These are phyloP conservation scores for Byssochlamys sp. DNA, from an alignment of 2,329 filamentous ascomycete species.

Conservation along the genomic window DNA sequence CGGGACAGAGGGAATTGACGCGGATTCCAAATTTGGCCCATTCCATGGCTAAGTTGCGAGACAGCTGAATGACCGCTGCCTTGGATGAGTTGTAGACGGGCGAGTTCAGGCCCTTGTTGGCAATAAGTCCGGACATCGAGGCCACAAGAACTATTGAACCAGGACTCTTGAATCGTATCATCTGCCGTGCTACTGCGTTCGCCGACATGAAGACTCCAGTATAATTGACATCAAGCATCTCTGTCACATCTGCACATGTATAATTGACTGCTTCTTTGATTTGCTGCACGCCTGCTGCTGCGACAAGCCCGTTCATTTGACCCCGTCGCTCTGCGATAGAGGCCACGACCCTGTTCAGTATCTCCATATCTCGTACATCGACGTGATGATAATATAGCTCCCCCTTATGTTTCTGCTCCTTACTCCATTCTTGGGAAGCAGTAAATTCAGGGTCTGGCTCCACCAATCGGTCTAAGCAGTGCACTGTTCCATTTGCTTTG, in stretches of 20 bases:
- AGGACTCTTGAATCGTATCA: slow-evolving; percentile 41
- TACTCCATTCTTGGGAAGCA: slow-evolving; percentile 26
- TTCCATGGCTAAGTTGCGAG: slow-evolving; percentile 44
- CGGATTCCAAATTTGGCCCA: slow-evolving; percentile 44
- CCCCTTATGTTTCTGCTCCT: slow-evolving; percentile 26
- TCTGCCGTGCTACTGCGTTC: slow-evolving; percentile 39
- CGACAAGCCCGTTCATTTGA: slow-evolving; percentile 34
- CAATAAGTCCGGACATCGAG: slow-evolving; percentile 43
- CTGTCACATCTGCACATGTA: slow-evolving; percentile 29
- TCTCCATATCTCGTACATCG: slow-evolving; percentile 35
- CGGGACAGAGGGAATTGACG: slow-evolving; percentile 46
- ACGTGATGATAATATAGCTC: slow-evolving; percentile 38
- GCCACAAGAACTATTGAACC: slow-evolving; percentile 43
- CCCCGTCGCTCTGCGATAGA: slow-evolving; percentile 24
- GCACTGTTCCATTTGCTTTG: slow-evolving; percentile 22
- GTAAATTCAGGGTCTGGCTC: slow-evolving; percentile 36
- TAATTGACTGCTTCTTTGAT: slow-evolving; percentile 33
- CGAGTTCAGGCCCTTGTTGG: slow-evolving; percentile 39
- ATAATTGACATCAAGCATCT: slow-evolving; percentile 42
- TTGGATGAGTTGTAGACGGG: slow-evolving; percentile 47
- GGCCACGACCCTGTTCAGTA: slow-evolving; percentile 25
- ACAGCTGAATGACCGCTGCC: slow-evolving; percentile 44
- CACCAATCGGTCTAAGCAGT: slow-evolving; percentile 39
- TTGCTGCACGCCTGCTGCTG: slow-evolving; percentile 36
- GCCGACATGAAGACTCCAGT: slow-evolving; percentile 42